Conservation (phyloP, 2,329 filamentous ascomycete species). For the Bipolaris zeicola region DNA sequence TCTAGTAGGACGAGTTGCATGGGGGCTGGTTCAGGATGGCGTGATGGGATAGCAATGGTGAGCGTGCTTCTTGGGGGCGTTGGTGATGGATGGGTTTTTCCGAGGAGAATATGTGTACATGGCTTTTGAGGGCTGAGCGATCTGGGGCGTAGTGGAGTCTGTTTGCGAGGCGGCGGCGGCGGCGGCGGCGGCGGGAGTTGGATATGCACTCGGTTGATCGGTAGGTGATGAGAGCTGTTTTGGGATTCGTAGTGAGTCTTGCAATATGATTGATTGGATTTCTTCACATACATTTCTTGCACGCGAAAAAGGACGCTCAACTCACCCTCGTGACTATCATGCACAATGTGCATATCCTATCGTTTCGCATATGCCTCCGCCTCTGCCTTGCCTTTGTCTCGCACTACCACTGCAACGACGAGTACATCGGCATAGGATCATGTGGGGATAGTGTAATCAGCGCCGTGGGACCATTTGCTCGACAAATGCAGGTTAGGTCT, state of each 20-base stretch:
- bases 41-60: constrained; percentile 42
- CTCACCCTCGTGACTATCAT: constrained; percentile 57
- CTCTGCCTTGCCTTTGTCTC: constrained; percentile 55
- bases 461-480: constrained; percentile 44
- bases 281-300: too few relatives aligned
- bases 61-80: constrained; percentile 49
- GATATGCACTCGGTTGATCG: constrained; percentile 51
- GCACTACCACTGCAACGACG: constrained; percentile 59
- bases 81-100: constrained; percentile 54
- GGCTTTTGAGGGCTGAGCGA: constrained; percentile 48
- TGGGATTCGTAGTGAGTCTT: neutral
- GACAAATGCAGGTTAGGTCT: neutral
- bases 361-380: constrained; percentile 59
- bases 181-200: constrained; percentile 23
- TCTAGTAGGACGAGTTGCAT: constrained; percentile 52
- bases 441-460: constrained; percentile 54
- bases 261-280: too few relatives aligned
- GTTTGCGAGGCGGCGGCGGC: constrained; percentile 50
- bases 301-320: neutral
- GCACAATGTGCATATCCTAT: constrained; percentile 58
- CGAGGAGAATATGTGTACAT: constrained; percentile 54
- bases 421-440: constrained; percentile 61
- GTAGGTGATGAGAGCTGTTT: constrained; percentile 47
- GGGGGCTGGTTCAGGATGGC: constrained; percentile 36
- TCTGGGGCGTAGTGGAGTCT: constrained; percentile 53